phyloP scores from a whole-genome alignment of 495 filamentous ascomycete species.

The Friedmanniomyces endolithicus region DNA sequence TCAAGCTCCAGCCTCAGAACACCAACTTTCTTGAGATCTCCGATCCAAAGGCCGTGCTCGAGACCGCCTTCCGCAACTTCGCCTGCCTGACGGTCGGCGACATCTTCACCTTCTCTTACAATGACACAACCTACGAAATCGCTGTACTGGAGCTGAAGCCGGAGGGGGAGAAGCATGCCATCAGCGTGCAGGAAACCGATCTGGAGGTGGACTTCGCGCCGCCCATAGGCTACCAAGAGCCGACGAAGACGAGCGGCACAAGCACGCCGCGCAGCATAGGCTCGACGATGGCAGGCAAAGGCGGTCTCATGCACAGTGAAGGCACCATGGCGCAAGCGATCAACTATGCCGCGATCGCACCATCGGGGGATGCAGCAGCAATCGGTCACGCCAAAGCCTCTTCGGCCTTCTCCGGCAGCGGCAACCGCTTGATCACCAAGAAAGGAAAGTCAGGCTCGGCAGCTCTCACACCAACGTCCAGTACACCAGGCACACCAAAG shows the following conservation, averaged over 20 bases:
- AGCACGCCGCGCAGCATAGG: constrained; percentile 57
- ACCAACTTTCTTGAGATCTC: constrained; percentile 87
- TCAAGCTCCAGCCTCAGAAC: constrained; percentile 91
- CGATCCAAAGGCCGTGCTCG: constrained; percentile 94
- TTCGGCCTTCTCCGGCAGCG: constrained; percentile 64
- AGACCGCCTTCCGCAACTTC: constrained; percentile 91
- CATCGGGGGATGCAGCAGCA: constrained; percentile 51
- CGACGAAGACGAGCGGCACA: constrained; percentile 40
- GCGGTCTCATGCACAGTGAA: constrained; percentile 56
- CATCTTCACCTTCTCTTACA: constrained; percentile 88
- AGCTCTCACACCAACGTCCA: constrained; percentile 45
- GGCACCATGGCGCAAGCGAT: constrained; percentile 94
- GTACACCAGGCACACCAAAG: constrained; percentile 66
- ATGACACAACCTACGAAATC: constrained; percentile 83
- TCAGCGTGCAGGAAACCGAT: constrained; percentile 93
- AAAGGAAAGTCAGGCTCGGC: constrained; percentile 38
- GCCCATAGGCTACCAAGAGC: constrained; percentile 87
- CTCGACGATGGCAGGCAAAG: constrained; percentile 39
- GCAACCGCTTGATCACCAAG: constrained; percentile 67
- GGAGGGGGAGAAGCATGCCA: constrained; percentile 55
- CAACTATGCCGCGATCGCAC: constrained; percentile 91
- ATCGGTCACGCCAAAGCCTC: constrained; percentile 50
- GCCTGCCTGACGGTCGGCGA: constrained; percentile 83
- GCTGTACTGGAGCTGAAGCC: constrained; percentile 89
- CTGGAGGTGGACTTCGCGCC: constrained; percentile 89